Base-by-base conservation (phyloP, 805 yeast genomes). In the Ogataea wickerhamii region DNA sequence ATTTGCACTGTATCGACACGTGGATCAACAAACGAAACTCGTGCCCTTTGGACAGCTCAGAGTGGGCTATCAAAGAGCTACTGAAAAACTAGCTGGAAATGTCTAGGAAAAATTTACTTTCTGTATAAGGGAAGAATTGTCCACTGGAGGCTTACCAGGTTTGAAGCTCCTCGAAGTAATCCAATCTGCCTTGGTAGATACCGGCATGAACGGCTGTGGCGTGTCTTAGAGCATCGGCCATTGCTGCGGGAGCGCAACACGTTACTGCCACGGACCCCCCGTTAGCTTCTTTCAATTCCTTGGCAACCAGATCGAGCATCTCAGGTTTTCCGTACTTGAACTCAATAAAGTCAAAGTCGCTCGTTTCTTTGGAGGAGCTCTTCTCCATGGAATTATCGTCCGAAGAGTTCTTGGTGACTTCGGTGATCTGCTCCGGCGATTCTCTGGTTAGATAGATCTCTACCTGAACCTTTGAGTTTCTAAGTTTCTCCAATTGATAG, bases 1-100 rank as follows among this genome's bases (percentile, higher is more conserved):
- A 93, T 60, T 71, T 88, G 64, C 99, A 93, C 66, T 93, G 99
- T 64, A 93, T 93, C 50, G 79, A 87, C 34, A 78, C 95, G 52
- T 93, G 98, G 98, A 76, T 91, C 50, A 83, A 83, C 62, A 86
- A 95, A 12, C 81, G 98, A 66, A 87, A 89, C 45, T 95, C 88
- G 17, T 93, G 99, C 71, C 99, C 99, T 1, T 71, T 93, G 59
- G 98, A 91, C 66, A 89, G 85, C 64, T 80, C 85, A 53, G 95
- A 86, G 39, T 91, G 98, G 98, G 48, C 53, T 18, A 44, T 59
- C 34, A 59, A 59, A 31, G 60, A 58, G 39, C 52, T 58, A 12
- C 34, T 56, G 31, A 48, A 53, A 23, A 52, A 48, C 41, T 53
- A 36, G 28, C 28, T 29, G n/a, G 37, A 34, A n/a, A n/a, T n/a